Evolutionary conservation across 441 rosid genomes (phyloP).

Genomic region (Adansonia madagascariensis): DNA sequence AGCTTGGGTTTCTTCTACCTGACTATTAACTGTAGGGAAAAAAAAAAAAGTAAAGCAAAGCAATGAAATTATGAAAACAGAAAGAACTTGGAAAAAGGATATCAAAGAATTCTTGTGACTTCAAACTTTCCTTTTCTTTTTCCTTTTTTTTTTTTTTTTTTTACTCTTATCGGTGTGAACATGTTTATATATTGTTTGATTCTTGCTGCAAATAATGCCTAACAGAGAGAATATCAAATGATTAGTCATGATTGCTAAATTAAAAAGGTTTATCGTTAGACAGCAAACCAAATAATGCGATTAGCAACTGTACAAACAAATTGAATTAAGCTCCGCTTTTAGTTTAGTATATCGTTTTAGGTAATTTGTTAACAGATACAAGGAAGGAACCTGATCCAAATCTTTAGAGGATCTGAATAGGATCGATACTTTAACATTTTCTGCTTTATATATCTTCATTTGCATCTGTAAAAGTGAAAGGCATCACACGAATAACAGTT

Average conservation of each 20-base stretch:
- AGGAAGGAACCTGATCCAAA: background rate
- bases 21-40: too few relatives aligned
- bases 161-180: slow-evolving; percentile 10
- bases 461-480: slow-evolving; percentile 33
- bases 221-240: slow-evolving; percentile 41
- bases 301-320: too few relatives aligned
- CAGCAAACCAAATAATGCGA: background rate
- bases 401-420: slow-evolving; percentile 17
- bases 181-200: slow-evolving; percentile 4
- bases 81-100: slow-evolving; percentile 10
- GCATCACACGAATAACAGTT: slow-evolving; percentile 29
- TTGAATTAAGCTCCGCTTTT: background rate
- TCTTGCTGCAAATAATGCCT: slow-evolving; percentile 26
- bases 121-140: background rate
- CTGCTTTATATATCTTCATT: slow-evolving; percentile 22
- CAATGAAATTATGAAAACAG: background rate
- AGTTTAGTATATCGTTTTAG: too few relatives aligned
- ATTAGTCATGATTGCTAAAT: slow-evolving; percentile 33
- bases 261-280: background rate
- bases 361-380: background rate
- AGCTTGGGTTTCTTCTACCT: too few relatives aligned
- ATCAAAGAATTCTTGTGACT: slow-evolving; percentile 22
- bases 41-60: too few relatives aligned
- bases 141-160: background rate
- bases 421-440: background rate